These are phyloP conservation scores for Pyricularia sp. DNA, from an alignment of 2,329 filamentous ascomycete genomes.

Conservation along the genomic window DNA sequence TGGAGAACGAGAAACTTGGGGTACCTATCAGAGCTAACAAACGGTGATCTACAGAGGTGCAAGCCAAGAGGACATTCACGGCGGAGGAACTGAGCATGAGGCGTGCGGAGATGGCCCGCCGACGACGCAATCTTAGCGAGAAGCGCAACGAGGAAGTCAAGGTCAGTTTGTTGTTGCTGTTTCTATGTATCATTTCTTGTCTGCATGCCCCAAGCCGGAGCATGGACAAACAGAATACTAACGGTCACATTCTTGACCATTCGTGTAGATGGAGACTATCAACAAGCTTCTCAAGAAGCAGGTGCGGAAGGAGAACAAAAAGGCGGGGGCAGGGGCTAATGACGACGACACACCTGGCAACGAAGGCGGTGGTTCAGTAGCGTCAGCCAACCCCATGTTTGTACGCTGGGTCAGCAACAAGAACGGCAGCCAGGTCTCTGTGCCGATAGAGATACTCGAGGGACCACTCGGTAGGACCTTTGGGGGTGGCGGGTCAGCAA, in stretches of 20 bases:
- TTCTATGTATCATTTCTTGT: not conserved
- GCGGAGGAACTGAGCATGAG: constrained; percentile 50
- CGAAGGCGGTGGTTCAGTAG: constrained; percentile 23
- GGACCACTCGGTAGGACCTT: constrained; percentile 51
- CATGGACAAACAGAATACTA: not conserved
- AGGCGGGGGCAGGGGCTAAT: constrained; percentile 30
- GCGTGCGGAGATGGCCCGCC: constrained; percentile 47
- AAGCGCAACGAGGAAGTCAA: constrained; percentile 53
- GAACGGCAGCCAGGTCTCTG: constrained; percentile 47
- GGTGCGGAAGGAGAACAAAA: constrained; percentile 56
- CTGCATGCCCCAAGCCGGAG: not conserved
- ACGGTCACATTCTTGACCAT: constrained; percentile 2
- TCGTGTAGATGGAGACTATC: constrained; percentile 67
- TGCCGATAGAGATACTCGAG: constrained; percentile 55
- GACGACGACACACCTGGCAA: constrained; percentile 25
- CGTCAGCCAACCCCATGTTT: constrained; percentile 36
- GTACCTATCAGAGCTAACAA: constrained; percentile 9
- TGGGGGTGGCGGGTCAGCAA: constrained; percentile 13
- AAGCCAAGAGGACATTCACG: constrained; percentile 49
- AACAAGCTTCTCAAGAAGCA: constrained; percentile 82
- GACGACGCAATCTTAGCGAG: constrained; percentile 48
- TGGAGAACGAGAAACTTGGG: not conserved
- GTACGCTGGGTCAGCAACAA: constrained; percentile 60
- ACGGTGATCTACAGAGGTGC: constrained; percentile 34
- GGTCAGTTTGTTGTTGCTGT: constrained; percentile 23